Evolutionary conservation across 2,329 filamentous ascomycete species (phyloP).

Genomic region (Aspergillus neotritici): DNA sequence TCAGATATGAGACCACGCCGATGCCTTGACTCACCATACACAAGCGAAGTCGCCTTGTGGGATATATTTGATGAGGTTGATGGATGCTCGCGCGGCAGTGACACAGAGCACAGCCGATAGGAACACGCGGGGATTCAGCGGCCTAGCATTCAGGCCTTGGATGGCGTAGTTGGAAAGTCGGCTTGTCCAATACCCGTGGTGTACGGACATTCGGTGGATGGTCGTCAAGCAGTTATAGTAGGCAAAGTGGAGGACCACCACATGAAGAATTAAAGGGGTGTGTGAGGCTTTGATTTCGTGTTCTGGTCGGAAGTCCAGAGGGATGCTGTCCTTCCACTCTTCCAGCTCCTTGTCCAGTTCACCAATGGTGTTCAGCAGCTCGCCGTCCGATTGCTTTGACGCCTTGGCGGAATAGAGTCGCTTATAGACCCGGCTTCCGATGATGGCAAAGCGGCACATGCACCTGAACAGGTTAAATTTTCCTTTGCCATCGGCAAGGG

Average conservation of each 20-base stretch:
- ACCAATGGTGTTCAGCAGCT: constrained; percentile 89
- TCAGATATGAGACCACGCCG: neutral
- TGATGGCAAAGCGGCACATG: constrained; percentile 85
- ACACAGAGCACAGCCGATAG: constrained; percentile 90
- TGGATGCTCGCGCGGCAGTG: constrained; percentile 84
- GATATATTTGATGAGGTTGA: constrained; percentile 91
- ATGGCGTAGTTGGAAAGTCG: constrained; percentile 91
- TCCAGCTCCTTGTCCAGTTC: constrained; percentile 87
- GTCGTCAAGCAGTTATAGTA: constrained; percentile 98
- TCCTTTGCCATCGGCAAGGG: constrained; percentile 76
- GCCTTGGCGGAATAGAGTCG: constrained; percentile 88
- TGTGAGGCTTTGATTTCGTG: constrained; percentile 91
- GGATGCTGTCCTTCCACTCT: constrained; percentile 93
- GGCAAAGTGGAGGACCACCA: constrained; percentile 89
- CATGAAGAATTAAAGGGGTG: constrained; percentile 86
- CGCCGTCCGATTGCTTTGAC: constrained; percentile 83
- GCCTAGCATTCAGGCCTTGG: constrained; percentile 82
- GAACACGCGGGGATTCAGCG: constrained; percentile 89
- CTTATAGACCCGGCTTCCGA: constrained; percentile 92
- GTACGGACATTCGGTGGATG: constrained; percentile 96
- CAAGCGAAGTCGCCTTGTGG: constrained; percentile 91
- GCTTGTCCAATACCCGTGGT: constrained; percentile 97
- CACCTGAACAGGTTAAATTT: constrained; percentile 93
- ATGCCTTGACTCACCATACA: constrained; percentile 66
- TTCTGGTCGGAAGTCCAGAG: constrained; percentile 92